phyloP scores from a whole-genome alignment of 768 basidiomycete genomes.

The Tylopilus cervinicoccineus region DNA sequence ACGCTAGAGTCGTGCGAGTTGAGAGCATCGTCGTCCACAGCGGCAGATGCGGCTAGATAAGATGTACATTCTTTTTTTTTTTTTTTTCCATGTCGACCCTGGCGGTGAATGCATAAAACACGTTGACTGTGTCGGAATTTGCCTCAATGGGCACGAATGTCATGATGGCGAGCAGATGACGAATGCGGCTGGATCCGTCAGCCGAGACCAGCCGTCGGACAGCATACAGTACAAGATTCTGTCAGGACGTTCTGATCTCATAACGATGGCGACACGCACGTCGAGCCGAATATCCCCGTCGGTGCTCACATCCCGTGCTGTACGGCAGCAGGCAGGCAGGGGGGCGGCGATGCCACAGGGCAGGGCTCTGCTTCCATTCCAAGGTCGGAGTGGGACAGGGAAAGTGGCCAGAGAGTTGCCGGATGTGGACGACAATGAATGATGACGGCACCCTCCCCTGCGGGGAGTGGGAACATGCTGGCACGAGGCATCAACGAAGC shows the following conservation, averaged over 20 bases:
- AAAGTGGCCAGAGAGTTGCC: constrained; percentile 15
- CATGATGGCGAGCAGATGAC: constrained; percentile 1
- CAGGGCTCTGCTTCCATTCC: constrained; percentile 22
- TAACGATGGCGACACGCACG: constrained; percentile 7
- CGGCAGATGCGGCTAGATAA: background rate
- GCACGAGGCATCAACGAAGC: constrained; percentile 52
- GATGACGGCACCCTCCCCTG: background rate
- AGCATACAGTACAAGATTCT: constrained; percentile 6
- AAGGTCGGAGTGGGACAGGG: constrained; percentile 22
- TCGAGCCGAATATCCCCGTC: background rate
- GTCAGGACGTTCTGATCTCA: constrained; percentile 11
- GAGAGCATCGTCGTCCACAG: background rate
- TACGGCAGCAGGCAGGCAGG: background rate
- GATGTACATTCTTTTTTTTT: no score
- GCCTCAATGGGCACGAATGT: background rate
- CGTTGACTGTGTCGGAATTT: constrained; percentile 4
- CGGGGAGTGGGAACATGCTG: constrained; percentile 22
- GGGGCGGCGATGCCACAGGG: constrained; percentile 5
- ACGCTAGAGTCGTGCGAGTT: background rate
- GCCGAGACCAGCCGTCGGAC: no score
- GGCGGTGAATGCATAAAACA: constrained; percentile 2
- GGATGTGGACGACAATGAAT: constrained; percentile 21
- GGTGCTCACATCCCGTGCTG: background rate
- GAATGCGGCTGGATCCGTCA: constrained; percentile 4
- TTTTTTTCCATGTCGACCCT: no score